Base-by-base conservation (phyloP, 768 basidiomycete genomes). In the Suillus spraguei region DNA sequence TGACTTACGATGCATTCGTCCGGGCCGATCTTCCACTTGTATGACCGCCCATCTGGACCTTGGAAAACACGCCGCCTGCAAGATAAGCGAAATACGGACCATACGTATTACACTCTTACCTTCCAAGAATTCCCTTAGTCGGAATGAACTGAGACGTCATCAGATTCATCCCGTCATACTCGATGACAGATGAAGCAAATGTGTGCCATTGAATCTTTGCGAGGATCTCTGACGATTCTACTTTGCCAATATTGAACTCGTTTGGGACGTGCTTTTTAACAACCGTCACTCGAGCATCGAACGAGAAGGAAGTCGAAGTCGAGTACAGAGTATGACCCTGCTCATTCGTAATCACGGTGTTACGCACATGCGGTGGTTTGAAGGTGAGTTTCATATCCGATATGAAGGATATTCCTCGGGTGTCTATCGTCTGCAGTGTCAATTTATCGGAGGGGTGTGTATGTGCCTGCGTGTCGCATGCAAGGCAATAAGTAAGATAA, bases 201-300 rank as follows among this genome's bases (percentile, higher is more conserved):
- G 63, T 28, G 2, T 66, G 67, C 69, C 71, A 75, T 22, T 74
- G 64, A 13, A 78, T 72, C 36, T 70, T 60, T 11, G 69, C 76
- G 16, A 76, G 63, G 20, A 63, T 64, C 0, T 65, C 69, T 55
- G 69, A 73, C 32, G 67, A 66, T 41, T 70, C 71, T 4, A 56
- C 58, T 54, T 60, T 55, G 17, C 66, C 64, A 10, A 64, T 35
- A 14, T 39, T 62, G 54, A 58, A 64, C 24, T 62, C 60, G 28
- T 52, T 60, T 14, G 63, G 46, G 8, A 59, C 59, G 20, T 64
- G 53, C 38, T 64, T 65, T 17, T 46, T 50, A 22, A 67, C 58
- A 3, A 33, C 61, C 7, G 67, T 67, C 20, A 38, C 53, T 42
- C 66, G 66, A 38, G 39, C 47, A 33, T 44, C 62, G n/a, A 59